Evolutionary conservation across 805 yeast species (phyloP).

Genomic region (Blastobotrys muscicola): DNA sequence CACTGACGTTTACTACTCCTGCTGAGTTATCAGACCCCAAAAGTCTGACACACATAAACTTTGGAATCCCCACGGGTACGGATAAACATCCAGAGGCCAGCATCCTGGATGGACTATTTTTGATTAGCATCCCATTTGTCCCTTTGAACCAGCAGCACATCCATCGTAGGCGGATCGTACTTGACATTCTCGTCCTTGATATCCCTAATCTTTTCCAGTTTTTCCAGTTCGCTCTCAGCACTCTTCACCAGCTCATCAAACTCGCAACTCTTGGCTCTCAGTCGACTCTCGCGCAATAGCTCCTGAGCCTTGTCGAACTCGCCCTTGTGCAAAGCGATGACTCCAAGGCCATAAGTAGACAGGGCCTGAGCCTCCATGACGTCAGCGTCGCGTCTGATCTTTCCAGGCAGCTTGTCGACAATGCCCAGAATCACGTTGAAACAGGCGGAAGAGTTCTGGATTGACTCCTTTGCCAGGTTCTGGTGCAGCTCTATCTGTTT

Average conservation of each 20-base stretch:
- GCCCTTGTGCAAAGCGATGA: conserved; percentile 54
- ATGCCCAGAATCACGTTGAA: conserved; percentile 37
- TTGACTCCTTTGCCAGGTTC: conserved; percentile 18
- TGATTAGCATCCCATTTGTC: conserved; percentile 3
- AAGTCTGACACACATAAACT: too few relatives aligned
- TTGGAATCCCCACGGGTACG: too few relatives aligned
- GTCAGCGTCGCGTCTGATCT: conserved; percentile 30
- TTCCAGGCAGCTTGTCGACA: conserved; percentile 33
- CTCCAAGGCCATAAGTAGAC: conserved; percentile 81
- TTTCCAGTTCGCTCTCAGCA: conserved; percentile 56
- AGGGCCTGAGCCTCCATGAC: conserved; percentile 64
- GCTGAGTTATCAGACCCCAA: too few relatives aligned
- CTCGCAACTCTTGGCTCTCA: conserved; percentile 58
- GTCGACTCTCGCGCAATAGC: conserved; percentile 56
- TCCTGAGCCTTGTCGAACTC: conserved; percentile 49
- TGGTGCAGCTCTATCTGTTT: conserved; percentile 1
- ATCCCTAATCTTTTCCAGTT: conserved; percentile 31
- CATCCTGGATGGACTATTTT: too few relatives aligned
- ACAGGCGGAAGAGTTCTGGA: conserved; percentile 27
- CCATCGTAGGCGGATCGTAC: conserved; percentile 13
- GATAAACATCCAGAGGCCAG: too few relatives aligned
- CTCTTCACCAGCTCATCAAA: conserved; percentile 52
- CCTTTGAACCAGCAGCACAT: conserved; percentile 11
- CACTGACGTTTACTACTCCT: too few relatives aligned
- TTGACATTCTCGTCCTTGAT: conserved; percentile 2